Percentiles rank a stretch among this genome's conserved stretches.
Evolutionary conservation across 306 rosid species (phyloP).

Genomic region (Quercus engelmannii): DNA sequence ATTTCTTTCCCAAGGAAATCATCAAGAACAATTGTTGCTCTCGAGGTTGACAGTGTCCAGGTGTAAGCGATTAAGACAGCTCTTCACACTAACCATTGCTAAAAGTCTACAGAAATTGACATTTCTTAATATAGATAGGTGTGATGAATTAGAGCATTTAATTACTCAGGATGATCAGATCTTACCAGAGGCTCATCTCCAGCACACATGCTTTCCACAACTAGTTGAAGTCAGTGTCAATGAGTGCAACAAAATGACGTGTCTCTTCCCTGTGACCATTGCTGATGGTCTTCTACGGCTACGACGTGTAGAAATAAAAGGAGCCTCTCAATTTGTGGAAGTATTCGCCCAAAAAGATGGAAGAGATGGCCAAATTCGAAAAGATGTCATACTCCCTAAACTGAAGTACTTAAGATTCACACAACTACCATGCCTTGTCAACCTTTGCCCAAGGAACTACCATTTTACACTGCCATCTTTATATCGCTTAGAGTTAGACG

Average conservation of each 20-base stretch:
- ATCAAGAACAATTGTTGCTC: no score
- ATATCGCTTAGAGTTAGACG: no score
- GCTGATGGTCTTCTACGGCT: background rate
- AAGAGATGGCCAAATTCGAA: background rate
- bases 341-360: background rate
- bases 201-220: constrained; percentile 6
- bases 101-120: constrained; percentile 13
- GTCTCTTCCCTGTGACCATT: background rate
- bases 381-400: constrained; percentile 5
- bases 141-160: constrained; percentile 16
- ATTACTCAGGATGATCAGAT: background rate
- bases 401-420: background rate
- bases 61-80: no score
- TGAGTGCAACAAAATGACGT: constrained; percentile 1
- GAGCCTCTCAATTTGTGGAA: background rate
- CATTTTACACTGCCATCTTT: no score
- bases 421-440: background rate
- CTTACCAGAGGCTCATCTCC: background rate
- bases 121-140: background rate
- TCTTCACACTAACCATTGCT: background rate
- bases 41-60: no score
- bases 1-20: no score
- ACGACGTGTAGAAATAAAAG: background rate
- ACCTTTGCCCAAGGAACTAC: background rate
- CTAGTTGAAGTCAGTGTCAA: fast-evolving